Evolutionary conservation across 768 basidiomycete genomes (phyloP).

Genomic region (Collybia nuda): DNA sequence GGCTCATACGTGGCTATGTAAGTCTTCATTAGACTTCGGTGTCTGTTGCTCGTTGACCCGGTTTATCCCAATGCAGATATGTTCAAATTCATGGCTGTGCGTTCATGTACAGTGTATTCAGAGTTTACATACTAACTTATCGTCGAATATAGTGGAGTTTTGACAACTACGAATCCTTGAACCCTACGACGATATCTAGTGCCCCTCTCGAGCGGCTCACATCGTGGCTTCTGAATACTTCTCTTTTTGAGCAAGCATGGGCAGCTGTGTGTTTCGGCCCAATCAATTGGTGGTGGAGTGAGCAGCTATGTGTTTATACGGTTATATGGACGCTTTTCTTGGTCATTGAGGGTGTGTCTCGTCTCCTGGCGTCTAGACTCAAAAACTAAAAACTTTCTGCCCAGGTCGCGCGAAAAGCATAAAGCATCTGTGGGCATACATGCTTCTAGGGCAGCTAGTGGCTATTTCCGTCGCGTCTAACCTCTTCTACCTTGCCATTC

Average conservation of each 20-base stretch:
- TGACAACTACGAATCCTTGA: slow-evolving; percentile 34
- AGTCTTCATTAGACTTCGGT: slow-evolving; percentile 3
- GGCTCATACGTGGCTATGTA: slow-evolving; percentile 36
- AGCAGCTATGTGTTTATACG: slow-evolving; percentile 62
- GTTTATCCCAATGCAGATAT: slow-evolving; percentile 22
- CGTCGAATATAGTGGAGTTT: slow-evolving; percentile 52
- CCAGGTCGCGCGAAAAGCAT: slow-evolving; percentile 38
- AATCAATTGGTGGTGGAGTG: slow-evolving; percentile 70
- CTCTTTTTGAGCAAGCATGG: slow-evolving; percentile 64
- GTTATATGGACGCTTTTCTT: slow-evolving; percentile 56
- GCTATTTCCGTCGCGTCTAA: slow-evolving; percentile 67
- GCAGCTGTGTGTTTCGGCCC: slow-evolving; percentile 40
- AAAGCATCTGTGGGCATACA: slow-evolving; percentile 62
- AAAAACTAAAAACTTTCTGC: too few relatives aligned
- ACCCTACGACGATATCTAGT: neutral
- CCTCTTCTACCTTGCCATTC: slow-evolving; percentile 57
- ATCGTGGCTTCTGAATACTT: slow-evolving; percentile 53
- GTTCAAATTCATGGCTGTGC: slow-evolving; percentile 31
- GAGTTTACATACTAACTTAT: neutral
- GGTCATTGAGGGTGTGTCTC: slow-evolving; percentile 44
- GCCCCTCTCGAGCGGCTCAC: slow-evolving; percentile 33
- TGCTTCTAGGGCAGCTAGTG: slow-evolving; percentile 72
- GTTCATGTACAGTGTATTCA: neutral
- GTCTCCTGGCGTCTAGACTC: neutral
- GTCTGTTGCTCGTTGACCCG: neutral